A percentile compares a stretch with the other conserved stretches of the same genome.
These are phyloP conservation scores for Pezicula carpinea DNA, from an alignment of 2,329 filamentous ascomycete genomes.

Conservation along the genomic window DNA sequence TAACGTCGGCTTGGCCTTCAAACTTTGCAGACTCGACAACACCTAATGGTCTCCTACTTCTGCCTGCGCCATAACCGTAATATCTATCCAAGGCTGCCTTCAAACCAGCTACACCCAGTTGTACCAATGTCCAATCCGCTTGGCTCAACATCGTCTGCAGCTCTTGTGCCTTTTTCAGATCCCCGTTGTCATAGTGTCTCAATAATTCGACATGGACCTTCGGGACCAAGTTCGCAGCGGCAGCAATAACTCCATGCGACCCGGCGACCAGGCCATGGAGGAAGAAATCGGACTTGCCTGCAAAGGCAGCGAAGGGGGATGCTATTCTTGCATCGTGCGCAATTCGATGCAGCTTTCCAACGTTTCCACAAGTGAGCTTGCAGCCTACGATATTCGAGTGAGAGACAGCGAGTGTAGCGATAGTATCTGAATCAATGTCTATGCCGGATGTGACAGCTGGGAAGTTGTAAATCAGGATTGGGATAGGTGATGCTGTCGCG, in stretches of 20 bases:
- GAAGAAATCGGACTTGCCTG: slow-evolving; percentile 67
- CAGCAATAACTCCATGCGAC: slow-evolving; percentile 64
- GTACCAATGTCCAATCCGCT: slow-evolving; percentile 62
- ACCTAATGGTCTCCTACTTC: slow-evolving; percentile 24
- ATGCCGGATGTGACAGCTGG: slow-evolving; percentile 52
- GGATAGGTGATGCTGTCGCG: slow-evolving; percentile 52
- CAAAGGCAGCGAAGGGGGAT: slow-evolving; percentile 62
- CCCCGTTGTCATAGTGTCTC: slow-evolving; percentile 51
- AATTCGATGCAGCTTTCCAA: slow-evolving; percentile 49
- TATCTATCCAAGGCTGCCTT: slow-evolving; percentile 56
- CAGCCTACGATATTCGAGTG: slow-evolving; percentile 57
- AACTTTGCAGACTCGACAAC: neutral
- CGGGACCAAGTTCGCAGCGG: slow-evolving; percentile 63
- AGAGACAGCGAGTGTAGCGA: slow-evolving; percentile 46
- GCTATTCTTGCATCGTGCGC: slow-evolving; percentile 22
- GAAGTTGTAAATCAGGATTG: slow-evolving; percentile 61
- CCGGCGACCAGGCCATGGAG: slow-evolving; percentile 63
- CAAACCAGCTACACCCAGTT: slow-evolving; percentile 60
- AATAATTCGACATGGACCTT: slow-evolving; percentile 55
- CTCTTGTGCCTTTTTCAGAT: slow-evolving; percentile 50
- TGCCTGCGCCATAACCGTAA: slow-evolving; percentile 51
- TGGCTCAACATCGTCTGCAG: slow-evolving; percentile 58
- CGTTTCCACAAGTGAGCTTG: slow-evolving; percentile 47
- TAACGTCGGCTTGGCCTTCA: neutral
- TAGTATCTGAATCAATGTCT: slow-evolving; percentile 52